Conservation (phyloP, 306 rosid genomes). For the Rosa persica region DNA sequence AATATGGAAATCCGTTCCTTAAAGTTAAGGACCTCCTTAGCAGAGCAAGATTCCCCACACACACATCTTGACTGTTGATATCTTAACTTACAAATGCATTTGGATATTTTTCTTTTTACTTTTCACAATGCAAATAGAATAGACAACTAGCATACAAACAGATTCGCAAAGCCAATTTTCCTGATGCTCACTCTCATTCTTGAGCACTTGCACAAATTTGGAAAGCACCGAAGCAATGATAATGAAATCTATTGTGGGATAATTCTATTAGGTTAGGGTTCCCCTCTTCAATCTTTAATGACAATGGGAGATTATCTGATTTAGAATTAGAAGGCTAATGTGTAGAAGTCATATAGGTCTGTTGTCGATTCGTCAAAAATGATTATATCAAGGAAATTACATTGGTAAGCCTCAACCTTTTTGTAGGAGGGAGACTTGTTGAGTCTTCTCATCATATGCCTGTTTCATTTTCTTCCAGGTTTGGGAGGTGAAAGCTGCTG, state of each 20-base stretch:
- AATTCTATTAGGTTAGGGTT: background rate
- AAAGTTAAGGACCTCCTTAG: no score
- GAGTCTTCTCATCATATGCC: conserved; percentile 8
- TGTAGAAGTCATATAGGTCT: background rate
- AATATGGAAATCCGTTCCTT: no score
- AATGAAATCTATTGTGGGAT: background rate
- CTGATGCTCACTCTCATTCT: background rate
- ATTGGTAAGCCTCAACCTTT: background rate
- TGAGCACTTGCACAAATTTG: background rate
- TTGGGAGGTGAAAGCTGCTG: conserved; percentile 99
- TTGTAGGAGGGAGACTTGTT: background rate
- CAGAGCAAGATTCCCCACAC: no score
- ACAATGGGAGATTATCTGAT: background rate
- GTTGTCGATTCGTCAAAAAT: background rate
- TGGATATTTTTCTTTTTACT: no score
- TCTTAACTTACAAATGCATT: background rate
- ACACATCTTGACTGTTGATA: no score
- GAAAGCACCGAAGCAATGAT: background rate
- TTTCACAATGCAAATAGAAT: background rate
- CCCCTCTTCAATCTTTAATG: background rate
- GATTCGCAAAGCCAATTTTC: background rate
- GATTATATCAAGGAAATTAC: background rate
- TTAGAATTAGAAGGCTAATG: background rate
- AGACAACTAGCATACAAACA: background rate
- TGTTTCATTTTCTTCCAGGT: conserved; percentile 43